Evolutionary conservation across 1,284 basidiomycete species (phyloP).

Genomic region (Ceratobasidium sp.): DNA sequence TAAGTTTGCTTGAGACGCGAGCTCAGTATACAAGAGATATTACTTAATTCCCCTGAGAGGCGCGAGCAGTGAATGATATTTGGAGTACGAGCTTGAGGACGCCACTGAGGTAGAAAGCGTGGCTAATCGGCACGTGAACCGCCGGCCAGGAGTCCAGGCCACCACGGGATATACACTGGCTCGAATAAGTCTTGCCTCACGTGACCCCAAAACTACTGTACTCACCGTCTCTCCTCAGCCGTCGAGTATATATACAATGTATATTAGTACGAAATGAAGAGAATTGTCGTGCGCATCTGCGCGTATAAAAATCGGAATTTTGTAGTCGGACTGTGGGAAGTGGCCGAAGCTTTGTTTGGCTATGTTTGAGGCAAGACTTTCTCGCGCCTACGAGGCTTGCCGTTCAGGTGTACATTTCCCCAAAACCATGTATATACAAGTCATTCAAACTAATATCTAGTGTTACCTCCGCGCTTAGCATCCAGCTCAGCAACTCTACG

Average conservation of each 20-base stretch:
- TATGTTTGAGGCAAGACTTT: conserved; percentile 30
- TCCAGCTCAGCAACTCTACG: neutral
- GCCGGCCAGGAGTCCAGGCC: too few species aligned
- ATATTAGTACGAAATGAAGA: neutral
- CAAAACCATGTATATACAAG: neutral
- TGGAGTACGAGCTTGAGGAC: too few species aligned
- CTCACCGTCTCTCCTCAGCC: neutral
- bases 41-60: too few species aligned
- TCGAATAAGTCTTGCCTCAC: neutral
- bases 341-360: neutral
- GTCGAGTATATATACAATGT: neutral
- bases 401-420: neutral
- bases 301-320: conserved; percentile 7
- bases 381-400: neutral
- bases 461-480: conserved; percentile 3
- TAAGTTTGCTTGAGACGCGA: neutral
- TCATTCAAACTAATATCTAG: conserved; percentile 10
- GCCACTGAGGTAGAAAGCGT: too few species aligned
- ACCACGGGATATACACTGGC: too few species aligned
- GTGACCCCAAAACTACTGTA: neutral
- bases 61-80: too few species aligned
- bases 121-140: too few species aligned
- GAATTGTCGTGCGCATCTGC: neutral
- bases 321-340: neutral
- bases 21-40: too few species aligned